Conservation (phyloP, 352 stramenopile genomes). For the Pythium folliculosum region DNA sequence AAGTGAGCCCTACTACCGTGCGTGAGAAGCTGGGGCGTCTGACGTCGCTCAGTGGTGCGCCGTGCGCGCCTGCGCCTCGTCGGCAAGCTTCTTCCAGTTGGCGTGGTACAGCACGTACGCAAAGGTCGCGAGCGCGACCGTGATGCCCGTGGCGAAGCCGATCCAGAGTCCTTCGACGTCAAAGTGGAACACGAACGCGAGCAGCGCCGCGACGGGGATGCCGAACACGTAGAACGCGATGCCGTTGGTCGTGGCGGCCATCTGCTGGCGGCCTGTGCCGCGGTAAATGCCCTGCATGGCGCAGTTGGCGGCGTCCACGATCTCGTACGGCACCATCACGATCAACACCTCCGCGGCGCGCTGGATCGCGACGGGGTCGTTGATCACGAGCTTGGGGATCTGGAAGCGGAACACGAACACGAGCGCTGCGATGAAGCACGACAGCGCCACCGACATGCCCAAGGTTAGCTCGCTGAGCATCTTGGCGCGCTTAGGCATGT, state of each 20-base stretch:
- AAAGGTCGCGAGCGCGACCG: conserved; percentile 46
- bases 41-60: conserved; percentile 24
- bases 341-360: conserved; percentile 55
- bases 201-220: conserved; percentile 63
- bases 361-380: conserved; percentile 47
- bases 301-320: conserved; percentile 77
- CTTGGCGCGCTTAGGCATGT: conserved; percentile 62
- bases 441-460: conserved; percentile 42
- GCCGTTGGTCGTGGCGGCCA: conserved; percentile 74
- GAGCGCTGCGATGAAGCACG: conserved; percentile 39
- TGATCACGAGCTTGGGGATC: conserved; percentile 56
- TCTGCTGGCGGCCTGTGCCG: conserved; percentile 63
- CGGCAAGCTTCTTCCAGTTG: conserved; percentile 64
- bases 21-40: too few relatives aligned
- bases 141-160: conserved; percentile 58
- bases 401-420: conserved; percentile 46
- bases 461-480: conserved; percentile 56
- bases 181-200: conserved; percentile 53
- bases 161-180: conserved; percentile 79
- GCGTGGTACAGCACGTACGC: conserved; percentile 47
- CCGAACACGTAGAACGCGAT: conserved; percentile 81
- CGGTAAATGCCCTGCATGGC: conserved; percentile 81
- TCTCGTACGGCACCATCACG: conserved; percentile 70
- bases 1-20: too few relatives aligned
- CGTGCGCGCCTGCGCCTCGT: conserved; percentile 46